Conservation (phyloP, 352 stramenopile genomes). For the Phytophthora citricola region DNA sequence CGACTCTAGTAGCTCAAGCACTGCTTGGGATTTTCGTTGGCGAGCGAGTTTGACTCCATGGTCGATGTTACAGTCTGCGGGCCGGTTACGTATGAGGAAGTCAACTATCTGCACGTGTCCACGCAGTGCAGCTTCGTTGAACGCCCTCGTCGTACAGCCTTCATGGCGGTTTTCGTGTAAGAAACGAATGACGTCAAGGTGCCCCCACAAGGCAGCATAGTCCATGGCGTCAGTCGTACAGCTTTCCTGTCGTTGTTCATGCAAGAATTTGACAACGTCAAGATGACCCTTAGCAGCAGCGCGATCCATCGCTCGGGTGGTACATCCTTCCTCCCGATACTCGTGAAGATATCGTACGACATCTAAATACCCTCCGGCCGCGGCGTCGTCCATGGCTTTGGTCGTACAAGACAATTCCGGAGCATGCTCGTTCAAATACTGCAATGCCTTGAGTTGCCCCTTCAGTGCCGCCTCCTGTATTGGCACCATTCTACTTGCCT, state of each 20-base stretch:
- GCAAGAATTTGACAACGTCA: slow-evolving; percentile 36
- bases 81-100: slow-evolving; percentile 47
- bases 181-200: slow-evolving; percentile 54
- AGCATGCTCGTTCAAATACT: slow-evolving; percentile 40
- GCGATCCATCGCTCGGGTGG: slow-evolving; percentile 35
- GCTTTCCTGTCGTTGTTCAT: slow-evolving; percentile 35
- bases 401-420: slow-evolving; percentile 35
- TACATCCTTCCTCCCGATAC: slow-evolving; percentile 38
- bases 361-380: slow-evolving; percentile 28
- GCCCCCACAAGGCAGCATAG: slow-evolving; percentile 49
- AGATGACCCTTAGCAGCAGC: slow-evolving; percentile 40
- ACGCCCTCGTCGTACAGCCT: slow-evolving; percentile 57
- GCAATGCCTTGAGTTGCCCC: slow-evolving; percentile 40
- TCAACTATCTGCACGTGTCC: slow-evolving; percentile 51
- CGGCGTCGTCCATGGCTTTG: slow-evolving; percentile 42
- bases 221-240: slow-evolving; percentile 70
- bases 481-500: slow-evolving; percentile 52
- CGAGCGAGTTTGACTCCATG: slow-evolving; percentile 54
- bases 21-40: slow-evolving; percentile 42
- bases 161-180: slow-evolving; percentile 62
- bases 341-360: slow-evolving; percentile 41
- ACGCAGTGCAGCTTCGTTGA: slow-evolving; percentile 52
- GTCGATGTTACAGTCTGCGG: slow-evolving; percentile 40
- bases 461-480: slow-evolving; percentile 43
- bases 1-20: slow-evolving; percentile 28